These are phyloP conservation scores for Neurospora sp. DNA, from an alignment of 2,329 filamentous ascomycete species.

Conservation along the genomic window DNA sequence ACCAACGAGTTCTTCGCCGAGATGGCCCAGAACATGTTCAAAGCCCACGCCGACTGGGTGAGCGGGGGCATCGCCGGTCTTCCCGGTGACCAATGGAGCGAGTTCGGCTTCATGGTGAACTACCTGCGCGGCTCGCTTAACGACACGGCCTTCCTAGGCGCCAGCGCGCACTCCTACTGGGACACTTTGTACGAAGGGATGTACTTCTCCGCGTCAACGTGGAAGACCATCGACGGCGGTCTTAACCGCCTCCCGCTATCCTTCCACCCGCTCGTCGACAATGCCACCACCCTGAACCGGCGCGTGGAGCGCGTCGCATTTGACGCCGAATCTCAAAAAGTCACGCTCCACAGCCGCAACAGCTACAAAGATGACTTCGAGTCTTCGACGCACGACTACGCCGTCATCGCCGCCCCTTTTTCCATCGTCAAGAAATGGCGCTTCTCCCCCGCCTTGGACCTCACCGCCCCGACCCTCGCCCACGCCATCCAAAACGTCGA, in stretches of 20 bases:
- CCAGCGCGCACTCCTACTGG: slow-evolving; percentile 35
- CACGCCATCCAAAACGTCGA: slow-evolving; percentile 37
- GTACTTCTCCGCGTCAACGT: slow-evolving; percentile 35
- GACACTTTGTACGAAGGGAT: slow-evolving; percentile 23
- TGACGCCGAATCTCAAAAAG: slow-evolving; percentile 37
- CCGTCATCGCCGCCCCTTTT: slow-evolving; percentile 56
- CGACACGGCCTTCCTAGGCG: slow-evolving; percentile 41
- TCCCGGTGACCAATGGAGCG: slow-evolving; percentile 54
- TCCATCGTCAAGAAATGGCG: slow-evolving; percentile 53
- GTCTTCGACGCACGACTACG: slow-evolving; percentile 52
- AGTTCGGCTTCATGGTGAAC: slow-evolving; percentile 52
- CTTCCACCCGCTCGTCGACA: slow-evolving; percentile 51
- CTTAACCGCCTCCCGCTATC: slow-evolving; percentile 47
- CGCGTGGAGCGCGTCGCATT: slow-evolving; percentile 48
- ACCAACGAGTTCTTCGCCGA: slow-evolving; percentile 26
- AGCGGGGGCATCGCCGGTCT: slow-evolving; percentile 27
- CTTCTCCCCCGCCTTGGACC: slow-evolving; percentile 27
- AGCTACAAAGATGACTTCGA: slow-evolving; percentile 31
- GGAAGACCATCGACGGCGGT: slow-evolving; percentile 53
- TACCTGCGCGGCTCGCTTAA: slow-evolving; percentile 43
- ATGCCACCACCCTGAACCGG: slow-evolving; percentile 44
- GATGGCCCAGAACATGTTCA: slow-evolving; percentile 33
- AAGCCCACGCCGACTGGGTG: slow-evolving; percentile 31
- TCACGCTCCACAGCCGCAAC: slow-evolving; percentile 48
- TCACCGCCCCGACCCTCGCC: slow-evolving; percentile 24